Base-by-base conservation (phyloP, 176 grass and related monocot species). In the Microstegium vimineum region DNA sequence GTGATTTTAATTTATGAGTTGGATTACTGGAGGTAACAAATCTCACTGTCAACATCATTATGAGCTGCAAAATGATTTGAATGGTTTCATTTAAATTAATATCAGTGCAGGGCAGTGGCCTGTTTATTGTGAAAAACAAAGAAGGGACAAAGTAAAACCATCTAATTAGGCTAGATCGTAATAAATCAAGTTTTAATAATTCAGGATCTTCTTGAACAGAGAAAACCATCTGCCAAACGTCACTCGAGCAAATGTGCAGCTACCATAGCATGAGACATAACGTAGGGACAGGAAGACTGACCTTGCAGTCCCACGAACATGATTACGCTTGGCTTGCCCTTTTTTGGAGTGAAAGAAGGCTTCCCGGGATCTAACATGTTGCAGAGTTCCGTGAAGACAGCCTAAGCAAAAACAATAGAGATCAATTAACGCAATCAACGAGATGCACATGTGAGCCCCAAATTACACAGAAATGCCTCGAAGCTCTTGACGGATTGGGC, bases 261-360 rank as follows among this genome's bases (percentile, higher is more conserved):
- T 66, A 84, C 12, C 17, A 72, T 37, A 40, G 34, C 42, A 68
- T n/a, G 63, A 51, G 17, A 32, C 20, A 69, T 9, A 69, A 30
- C 40, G 25, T 10, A 71, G 6, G 7, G 12, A 49, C 33, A 65
- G 8, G 52, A 6, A 65, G 12, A 71, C 73, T 34, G 16, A 94
- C 96, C 96, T 91, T 98, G 96, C 84, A 98, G 78, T 74, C 96
- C 96, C 27, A 93, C 90, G 28, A 98, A 95, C 93, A 98, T 95
- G 18, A 98, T 78, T 16, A 98, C 90, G 23, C 96, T 90, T 5
- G 91, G 66, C 51, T 92, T 95, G 41, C 90, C 90, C 33, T 98
- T 98, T 85, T 95, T 98, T 10, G 93, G 93, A 68, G 85, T 78
- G 79, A 98, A 95, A 4, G 90, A 87, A 61, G 93, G 87, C 77